phyloP scores from a whole-genome alignment of 768 basidiomycete genomes.

The Tricholomella constricta region DNA sequence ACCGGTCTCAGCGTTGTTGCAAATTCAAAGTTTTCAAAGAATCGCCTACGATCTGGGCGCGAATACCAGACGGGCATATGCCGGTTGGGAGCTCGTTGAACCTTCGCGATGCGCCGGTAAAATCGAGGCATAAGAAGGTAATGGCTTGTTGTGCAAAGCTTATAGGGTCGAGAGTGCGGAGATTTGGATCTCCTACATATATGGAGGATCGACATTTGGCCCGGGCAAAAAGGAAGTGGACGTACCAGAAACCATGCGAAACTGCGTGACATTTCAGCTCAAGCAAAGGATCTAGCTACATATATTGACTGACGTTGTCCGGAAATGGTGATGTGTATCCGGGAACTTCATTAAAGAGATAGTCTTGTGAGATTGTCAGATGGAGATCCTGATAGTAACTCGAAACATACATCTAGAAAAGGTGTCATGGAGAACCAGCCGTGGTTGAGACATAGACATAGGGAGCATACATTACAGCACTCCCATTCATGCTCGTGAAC shows the following conservation, averaged over 20 bases:
- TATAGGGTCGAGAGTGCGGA: conserved; percentile 32
- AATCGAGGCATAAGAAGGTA: conserved; percentile 43
- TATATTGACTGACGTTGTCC: conserved; percentile 31
- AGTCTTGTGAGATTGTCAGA: conserved; percentile 24
- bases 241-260: conserved; percentile 42
- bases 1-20: not conserved
- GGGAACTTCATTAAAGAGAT: conserved; percentile 34
- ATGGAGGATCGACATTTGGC: not conserved
- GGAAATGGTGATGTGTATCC: conserved; percentile 40
- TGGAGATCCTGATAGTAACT: not conserved
- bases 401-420: conserved; percentile 1
- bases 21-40: not conserved
- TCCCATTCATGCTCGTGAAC: conserved; percentile 37
- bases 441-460: no score
- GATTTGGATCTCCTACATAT: conserved; percentile 29
- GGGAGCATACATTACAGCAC: conserved; percentile 35
- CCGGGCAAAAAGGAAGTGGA: not conserved
- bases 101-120: conserved; percentile 31
- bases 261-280: conserved; percentile 20
- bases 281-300: not conserved
- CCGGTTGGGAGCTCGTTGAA: conserved; percentile 32
- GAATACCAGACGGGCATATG: conserved; percentile 37
- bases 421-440: no score
- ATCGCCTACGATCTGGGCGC: conserved; percentile 35
- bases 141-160: conserved; percentile 39